Evolutionary conservation across 768 basidiomycete genomes (phyloP).

Genomic region (Hypsizygus marmoreus): DNA sequence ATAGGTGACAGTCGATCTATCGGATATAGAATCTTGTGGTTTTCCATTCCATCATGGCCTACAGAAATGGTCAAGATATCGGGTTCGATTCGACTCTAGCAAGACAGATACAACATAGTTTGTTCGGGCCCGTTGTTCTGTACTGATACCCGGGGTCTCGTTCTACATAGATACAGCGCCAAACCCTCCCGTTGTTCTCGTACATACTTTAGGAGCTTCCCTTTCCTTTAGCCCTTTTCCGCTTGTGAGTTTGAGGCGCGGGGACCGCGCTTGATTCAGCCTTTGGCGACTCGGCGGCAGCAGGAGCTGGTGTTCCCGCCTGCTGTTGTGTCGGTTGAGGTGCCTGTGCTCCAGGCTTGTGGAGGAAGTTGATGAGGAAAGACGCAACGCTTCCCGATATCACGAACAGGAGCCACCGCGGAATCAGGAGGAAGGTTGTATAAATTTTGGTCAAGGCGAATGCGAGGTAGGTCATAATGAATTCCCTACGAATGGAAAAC

Average conservation of each 20-base stretch:
- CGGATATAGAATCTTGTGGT: too few species aligned
- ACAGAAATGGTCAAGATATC: too few species aligned
- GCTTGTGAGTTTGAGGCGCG: slow-evolving; percentile 13
- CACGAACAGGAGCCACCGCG: slow-evolving; percentile 73
- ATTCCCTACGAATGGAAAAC: slow-evolving; percentile 52
- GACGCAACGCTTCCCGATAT: slow-evolving; percentile 67
- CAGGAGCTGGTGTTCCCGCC: background rate
- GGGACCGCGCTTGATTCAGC: slow-evolving; percentile 7
- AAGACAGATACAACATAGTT: too few species aligned
- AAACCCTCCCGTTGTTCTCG: too few species aligned
- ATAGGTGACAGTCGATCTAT: too few species aligned
- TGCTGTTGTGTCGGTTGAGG: slow-evolving; percentile 2
- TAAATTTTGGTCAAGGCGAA: slow-evolving; percentile 51
- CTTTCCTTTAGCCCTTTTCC: slow-evolving; percentile 15
- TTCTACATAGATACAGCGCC: too few species aligned
- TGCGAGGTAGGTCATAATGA: slow-evolving; percentile 62
- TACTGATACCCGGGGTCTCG: too few species aligned
- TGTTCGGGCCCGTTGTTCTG: too few species aligned
- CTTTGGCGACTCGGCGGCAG: background rate
- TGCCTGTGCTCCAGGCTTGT: slow-evolving; percentile 30
- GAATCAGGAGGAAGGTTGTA: slow-evolving; percentile 51
- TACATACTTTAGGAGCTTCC: too few species aligned
- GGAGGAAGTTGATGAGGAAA: slow-evolving; percentile 66
- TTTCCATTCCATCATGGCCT: too few species aligned
- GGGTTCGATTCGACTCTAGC: too few species aligned